Evolutionary conservation across 1,139 yeast species (phyloP), one percentile per base, ranked within the genome.

Genomic region (Magnusiomyces tetraspermus): DNA sequence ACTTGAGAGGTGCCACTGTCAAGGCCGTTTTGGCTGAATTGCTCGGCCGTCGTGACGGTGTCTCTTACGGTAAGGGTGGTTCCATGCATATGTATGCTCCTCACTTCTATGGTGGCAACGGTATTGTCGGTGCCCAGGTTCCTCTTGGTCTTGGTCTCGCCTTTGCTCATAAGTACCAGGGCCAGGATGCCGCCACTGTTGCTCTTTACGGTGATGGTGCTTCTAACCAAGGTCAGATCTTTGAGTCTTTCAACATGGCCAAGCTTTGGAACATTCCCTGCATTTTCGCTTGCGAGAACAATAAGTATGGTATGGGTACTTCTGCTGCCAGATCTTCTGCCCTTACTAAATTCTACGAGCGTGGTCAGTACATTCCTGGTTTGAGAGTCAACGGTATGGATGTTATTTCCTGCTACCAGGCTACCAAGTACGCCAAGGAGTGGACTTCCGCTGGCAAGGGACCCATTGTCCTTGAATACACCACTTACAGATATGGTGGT

Each of bases 231-330:
- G 98, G 98, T 69, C 98, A 92, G 76, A 97, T 90, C 59, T 94
- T 92, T 66, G 98, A 92, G 76, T 73, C 97, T 50, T 92, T 78
- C 79, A 92, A 92, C 81, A 92, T 92, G 98, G 98, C 98, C 68
- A 94, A 92, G 76, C 82, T 92, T 71, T 92, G 97, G 97, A 83
- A 89, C 74, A 80, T 92, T 69, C 98, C 98, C 61, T 84, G 88
- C 68, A 75, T 92, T 61, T 92, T 88, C 69, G 89, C 94, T 60
- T 92, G 98, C 78, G 98, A 92, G 76, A 92, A 92, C 80, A 92
- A 92, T 83, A 92, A 89, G 76, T 92, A 92, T 72, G 98, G 98
- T 79, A 92, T 92, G 98, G 98, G 98, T 76, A 92, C 98, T 53
- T 76, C 98, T 60, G 97, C 97, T 55, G 74, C 95, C 52, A 84